These are phyloP conservation scores for Mycena olivaceomarginata DNA, from an alignment of 768 basidiomycete genomes.

Conservation along the genomic window DNA sequence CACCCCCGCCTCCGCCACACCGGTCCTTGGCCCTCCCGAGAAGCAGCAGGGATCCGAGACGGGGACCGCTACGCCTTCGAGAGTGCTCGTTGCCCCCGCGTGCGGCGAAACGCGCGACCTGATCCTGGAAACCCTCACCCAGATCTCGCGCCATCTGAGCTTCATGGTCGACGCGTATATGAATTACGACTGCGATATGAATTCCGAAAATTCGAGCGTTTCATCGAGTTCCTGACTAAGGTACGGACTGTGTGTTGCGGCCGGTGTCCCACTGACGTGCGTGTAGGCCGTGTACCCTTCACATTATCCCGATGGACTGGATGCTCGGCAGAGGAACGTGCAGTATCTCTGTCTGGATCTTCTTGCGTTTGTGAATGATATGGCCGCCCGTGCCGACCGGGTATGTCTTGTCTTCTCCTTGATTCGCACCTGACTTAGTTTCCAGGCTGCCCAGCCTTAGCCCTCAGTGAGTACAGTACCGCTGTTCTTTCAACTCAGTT, in stretches of 20 bases:
- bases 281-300: conserved; percentile 89
- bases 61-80: conserved; percentile 68
- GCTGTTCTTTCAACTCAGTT: not conserved
- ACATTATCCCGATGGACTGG: conserved; percentile 74
- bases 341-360: conserved; percentile 94
- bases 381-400: conserved; percentile 78
- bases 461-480: conserved; percentile 73
- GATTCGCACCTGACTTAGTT: conserved; percentile 32
- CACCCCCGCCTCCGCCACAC: too few relatives aligned
- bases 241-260: conserved; percentile 62
- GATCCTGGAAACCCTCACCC: conserved; percentile 90
- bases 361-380: conserved; percentile 90
- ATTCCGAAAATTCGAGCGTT: conserved; percentile 97
- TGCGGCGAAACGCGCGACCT: conserved; percentile 92
- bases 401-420: conserved; percentile 54
- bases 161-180: conserved; percentile 97
- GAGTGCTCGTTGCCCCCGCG: conserved; percentile 82
- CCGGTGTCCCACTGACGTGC: conserved; percentile 7
- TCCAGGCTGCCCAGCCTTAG: conserved; percentile 74
- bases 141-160: conserved; percentile 87
- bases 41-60: conserved; percentile 66
- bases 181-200: conserved; percentile 98
- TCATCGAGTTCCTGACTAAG: conserved; percentile 92
- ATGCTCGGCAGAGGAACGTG: conserved; percentile 82
- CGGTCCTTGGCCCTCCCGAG: conserved; percentile 64